phyloP scores from a whole-genome alignment of 331 rosid species.

The Acacia concinna region DNA sequence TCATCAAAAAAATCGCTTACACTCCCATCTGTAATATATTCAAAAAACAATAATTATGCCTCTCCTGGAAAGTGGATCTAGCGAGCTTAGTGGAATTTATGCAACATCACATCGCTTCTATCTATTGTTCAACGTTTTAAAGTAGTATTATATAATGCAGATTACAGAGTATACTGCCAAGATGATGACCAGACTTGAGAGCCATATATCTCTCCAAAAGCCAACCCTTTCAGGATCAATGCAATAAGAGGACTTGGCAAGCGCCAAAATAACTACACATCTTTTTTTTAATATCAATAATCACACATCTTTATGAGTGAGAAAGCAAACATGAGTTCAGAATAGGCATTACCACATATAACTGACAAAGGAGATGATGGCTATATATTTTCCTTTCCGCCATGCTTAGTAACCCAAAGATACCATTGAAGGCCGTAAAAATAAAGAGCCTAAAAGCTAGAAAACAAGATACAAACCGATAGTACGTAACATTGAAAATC shows the following conservation, averaged over 20 bases:
- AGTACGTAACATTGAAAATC: neutral
- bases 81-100: neutral
- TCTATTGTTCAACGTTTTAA: neutral
- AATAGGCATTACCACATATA: neutral
- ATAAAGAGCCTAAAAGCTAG: neutral
- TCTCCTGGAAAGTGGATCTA: neutral
- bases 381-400: neutral
- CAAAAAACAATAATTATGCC: neutral
- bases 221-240: neutral
- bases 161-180: neutral
- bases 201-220: neutral
- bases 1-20: slow-evolving; percentile 63
- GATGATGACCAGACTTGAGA: neutral
- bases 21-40: slow-evolving; percentile 55
- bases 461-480: neutral
- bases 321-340: slow-evolving; percentile 6
- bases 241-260: neutral
- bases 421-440: neutral
- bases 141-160: neutral
- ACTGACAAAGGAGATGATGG: neutral
- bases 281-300: no score
- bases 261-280: neutral
- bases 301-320: neutral
- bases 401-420: neutral
- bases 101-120: neutral